Evolutionary conservation across 116 monocot genomes (phyloP), one percentile per base, ranked within the genome.

Genomic region (Iris pallida): DNA sequence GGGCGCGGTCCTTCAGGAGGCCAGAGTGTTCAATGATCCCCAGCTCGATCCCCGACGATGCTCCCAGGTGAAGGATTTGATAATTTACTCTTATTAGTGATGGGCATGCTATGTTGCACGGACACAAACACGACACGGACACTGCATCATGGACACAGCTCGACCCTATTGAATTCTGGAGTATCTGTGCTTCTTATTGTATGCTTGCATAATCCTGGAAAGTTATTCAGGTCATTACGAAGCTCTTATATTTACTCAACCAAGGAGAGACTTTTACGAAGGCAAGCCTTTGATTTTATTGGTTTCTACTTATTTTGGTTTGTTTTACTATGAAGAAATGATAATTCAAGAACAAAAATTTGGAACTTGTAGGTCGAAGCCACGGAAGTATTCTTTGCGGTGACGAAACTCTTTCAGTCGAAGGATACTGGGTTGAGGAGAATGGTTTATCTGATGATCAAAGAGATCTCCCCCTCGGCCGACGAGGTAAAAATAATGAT

Each of bases 181-280:
- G 30, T 30, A 3, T 30, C 30, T 30, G 30, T 30, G 30, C 30
- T 30, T 30, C 30, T 30, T 30, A 30, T 30, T 30, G 30, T 30
- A 30, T 30, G 30, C 30, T n/a, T n/a, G 30, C 30, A 30, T 30
- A 30, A 30, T 30, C 30, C 30, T 56, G 53, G 30, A 54, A 5
- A 6, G 17, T 53, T 45, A 53, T 78, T 18, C 75, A 98, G 98
- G 98, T 93, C 48, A 98, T 98, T 51, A 98, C 93, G 30, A 98
- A 98, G 68, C 80, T 98, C 12, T 68, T 98, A 61, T 88, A 90
- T 82, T 63, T 98, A 42, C 83, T 98, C 5, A 98, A 93, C 52
- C 98, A 98, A 90, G 98, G 98, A 62, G 98, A 98, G 57, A 88
- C 86, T 1, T 98, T 98, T 55, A 93, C 98, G 3, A 90, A 88